Base-by-base conservation (phyloP, 2,329 filamentous ascomycete genomes). In the Stachybotrys echinatus region DNA sequence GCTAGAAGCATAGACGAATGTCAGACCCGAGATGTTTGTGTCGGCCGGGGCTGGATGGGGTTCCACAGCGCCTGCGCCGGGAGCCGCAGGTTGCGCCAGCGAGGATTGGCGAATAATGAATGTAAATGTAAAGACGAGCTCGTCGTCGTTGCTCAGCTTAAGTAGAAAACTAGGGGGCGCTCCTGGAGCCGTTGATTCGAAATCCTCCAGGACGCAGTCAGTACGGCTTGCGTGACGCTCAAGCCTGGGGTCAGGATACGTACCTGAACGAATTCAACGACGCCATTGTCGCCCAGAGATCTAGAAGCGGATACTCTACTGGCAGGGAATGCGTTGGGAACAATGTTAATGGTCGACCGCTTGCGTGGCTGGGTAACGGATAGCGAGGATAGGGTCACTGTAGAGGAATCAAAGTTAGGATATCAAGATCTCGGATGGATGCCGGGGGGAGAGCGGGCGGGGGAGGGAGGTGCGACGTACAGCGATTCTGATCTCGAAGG, bases 251-350 rank as follows among this genome's bases (percentile, higher is more conserved):
- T 47, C 21, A 54, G 53, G 56, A 58, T 58, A 52, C 74, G 55
- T 75, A 95, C 92, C 84, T 96, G 92, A 42, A 99, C 82, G 72
- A 90, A 99, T 73, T 97, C 92, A 57, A 96, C 77, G 7, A 89
- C 85, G 49, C 77, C 76, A 54, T 83, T 82, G 65, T 99, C 92
- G 60, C 85, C 85, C 21, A 76, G 55, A 39, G 91, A 83, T 62
- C 88, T 84, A 63, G 81, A 85, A 45, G 85, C 89, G 58, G 76
- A 79, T 65, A 94, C 83, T 74, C 85, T 84, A 50, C 84, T 87
- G 39, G 92, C 89, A 56, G 94, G 94, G 64, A 88, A 97, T 58
- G 85, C 79, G 76, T 96, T 96, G 54, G 94, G 92, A 55, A 83
- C 73, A 61, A 96, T 77, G 64, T 84, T 86, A 61, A 96, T 74